Percentiles rank a stretch among this genome's conserved stretches.
Conservation (phyloP, 1,139 yeast genomes). For the Diutina mesorugosa region DNA sequence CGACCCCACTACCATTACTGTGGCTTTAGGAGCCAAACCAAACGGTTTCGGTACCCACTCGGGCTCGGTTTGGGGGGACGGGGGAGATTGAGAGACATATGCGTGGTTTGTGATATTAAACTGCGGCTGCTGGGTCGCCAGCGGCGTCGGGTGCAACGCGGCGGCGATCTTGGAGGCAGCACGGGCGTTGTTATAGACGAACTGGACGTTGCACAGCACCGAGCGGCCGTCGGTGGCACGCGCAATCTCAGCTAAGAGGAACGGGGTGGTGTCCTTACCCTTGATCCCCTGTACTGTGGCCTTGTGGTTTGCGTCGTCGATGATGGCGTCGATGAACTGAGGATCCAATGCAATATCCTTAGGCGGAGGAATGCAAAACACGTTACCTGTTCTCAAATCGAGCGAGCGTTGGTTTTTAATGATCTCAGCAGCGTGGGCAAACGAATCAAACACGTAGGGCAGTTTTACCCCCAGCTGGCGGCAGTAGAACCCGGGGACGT, state of each 20-base stretch:
- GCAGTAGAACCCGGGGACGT: slow-evolving; percentile 77
- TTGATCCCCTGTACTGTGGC: slow-evolving; percentile 40
- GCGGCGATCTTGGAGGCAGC: slow-evolving; percentile 58
- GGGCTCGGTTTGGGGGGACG: neutral
- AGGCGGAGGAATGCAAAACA: slow-evolving; percentile 82
- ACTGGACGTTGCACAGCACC: slow-evolving; percentile 57
- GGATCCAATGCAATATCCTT: slow-evolving; percentile 44
- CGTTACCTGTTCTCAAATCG: slow-evolving; percentile 50
- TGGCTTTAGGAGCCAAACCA: neutral
- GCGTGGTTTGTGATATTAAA: neutral
- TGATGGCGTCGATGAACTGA: slow-evolving; percentile 38
- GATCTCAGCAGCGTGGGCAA: slow-evolving; percentile 49
- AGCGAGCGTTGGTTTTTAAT: slow-evolving; percentile 41
- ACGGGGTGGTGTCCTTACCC: slow-evolving; percentile 79
- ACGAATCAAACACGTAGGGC: slow-evolving; percentile 47
- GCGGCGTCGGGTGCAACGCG: slow-evolving; percentile 16
- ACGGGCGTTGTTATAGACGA: slow-evolving; percentile 66
- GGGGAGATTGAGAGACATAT: neutral
- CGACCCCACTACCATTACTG: slow-evolving; percentile 50
- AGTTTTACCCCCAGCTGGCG: slow-evolving; percentile 64
- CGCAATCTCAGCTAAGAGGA: slow-evolving; percentile 52
- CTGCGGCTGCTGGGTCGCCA: neutral
- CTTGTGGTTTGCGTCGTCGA: slow-evolving; percentile 42
- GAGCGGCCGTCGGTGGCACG: slow-evolving; percentile 56
- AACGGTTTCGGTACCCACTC: neutral